A percentile compares a stretch with the other conserved stretches of the same genome.
Conservation (phyloP, 2,329 filamentous ascomycete species). For the Hypoxylon rubiginosum region DNA sequence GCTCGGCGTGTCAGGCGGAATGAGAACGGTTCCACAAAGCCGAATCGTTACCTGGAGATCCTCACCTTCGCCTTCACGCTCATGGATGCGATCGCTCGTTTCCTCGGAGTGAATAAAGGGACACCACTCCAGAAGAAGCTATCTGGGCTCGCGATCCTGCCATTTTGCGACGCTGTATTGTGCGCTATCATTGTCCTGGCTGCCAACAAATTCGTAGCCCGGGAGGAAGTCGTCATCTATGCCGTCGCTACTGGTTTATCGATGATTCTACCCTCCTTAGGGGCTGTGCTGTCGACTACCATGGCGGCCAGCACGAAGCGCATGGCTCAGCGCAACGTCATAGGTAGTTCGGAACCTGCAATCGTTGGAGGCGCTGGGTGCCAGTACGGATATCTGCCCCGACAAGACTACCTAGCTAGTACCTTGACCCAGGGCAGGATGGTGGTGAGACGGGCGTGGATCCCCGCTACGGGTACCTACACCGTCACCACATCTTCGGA, state of each 20-base stretch:
- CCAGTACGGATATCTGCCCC: slow-evolving; percentile 69
- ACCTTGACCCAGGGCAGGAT: slow-evolving; percentile 75
- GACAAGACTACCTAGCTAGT: slow-evolving; percentile 71
- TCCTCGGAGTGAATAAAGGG: slow-evolving; percentile 76
- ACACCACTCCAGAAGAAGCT: slow-evolving; percentile 78
- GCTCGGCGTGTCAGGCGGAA: slow-evolving; percentile 65
- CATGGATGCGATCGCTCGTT: slow-evolving; percentile 70
- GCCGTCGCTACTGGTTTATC: slow-evolving; percentile 70
- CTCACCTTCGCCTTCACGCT: slow-evolving; percentile 64
- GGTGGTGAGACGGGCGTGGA: slow-evolving; percentile 71
- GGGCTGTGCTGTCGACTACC: slow-evolving; percentile 76
- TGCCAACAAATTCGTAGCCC: slow-evolving; percentile 69
- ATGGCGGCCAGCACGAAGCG: slow-evolving; percentile 71
- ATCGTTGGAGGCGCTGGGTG: slow-evolving; percentile 71
- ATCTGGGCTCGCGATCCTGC: slow-evolving; percentile 74
- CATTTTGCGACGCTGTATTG: slow-evolving; percentile 76
- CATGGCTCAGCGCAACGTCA: slow-evolving; percentile 70
- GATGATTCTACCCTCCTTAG: slow-evolving; percentile 72
- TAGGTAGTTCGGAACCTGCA: slow-evolving; percentile 71
- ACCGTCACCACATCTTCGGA: slow-evolving; percentile 67
- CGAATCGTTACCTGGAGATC: slow-evolving; percentile 64
- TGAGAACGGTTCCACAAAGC: slow-evolving; percentile 65
- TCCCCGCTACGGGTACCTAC: slow-evolving; percentile 69
- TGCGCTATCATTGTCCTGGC: slow-evolving; percentile 78
- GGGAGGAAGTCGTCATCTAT: slow-evolving; percentile 73